Base-by-base conservation (phyloP, 306 rosid species). In the Medicago lupulina region DNA sequence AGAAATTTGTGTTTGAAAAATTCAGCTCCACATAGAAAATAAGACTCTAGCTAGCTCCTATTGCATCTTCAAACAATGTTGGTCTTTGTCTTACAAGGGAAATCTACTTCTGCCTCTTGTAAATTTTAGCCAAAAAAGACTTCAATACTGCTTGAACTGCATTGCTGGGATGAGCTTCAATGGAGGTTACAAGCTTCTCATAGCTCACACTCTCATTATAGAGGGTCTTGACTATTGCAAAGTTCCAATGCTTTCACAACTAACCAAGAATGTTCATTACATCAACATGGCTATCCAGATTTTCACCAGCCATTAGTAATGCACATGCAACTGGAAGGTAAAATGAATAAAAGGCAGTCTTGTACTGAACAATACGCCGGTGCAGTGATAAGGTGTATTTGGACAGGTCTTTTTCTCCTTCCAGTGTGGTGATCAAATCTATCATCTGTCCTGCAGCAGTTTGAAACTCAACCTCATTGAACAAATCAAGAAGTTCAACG, bases 401-500 rank as follows among this genome's bases (percentile, higher is more conserved):
- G 19, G 92, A 90, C 34, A 90, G 85, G 70, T 95, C 97, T 79
- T 95, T 92, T 81, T 90, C 99, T 77, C 99, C 97, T 81, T 90
- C 96, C 34, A 86, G 80, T 28, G 97, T 90, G 76, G 97, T 90
- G 82, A 92, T 95, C 77, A 95, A 80, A 84, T 95, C 99, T 49
- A 95, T 92, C 99, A 92, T 88, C 81, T 95, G 99, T 89, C 99
- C 99, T 7, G 92, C 89, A 78, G 96, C 88, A 55, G 99, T 95
- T 85, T 92, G 99, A 77, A 92, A 95, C 74, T 95, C 99, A 51
- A 95, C 99, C 99, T 92, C 97, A 23, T 92, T 90, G 59, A 92
- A 95, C 79, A 95, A 82, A 76, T 95, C 99, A 67, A 86, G 86
- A 74, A 95, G 93, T 86, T 95, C 96, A 43, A 83, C 92, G 1